A percentile compares a stretch with the other conserved stretches of the same genome.
Conservation (phyloP, 2,329 filamentous ascomycete genomes). For the Beauveria sp. region DNA sequence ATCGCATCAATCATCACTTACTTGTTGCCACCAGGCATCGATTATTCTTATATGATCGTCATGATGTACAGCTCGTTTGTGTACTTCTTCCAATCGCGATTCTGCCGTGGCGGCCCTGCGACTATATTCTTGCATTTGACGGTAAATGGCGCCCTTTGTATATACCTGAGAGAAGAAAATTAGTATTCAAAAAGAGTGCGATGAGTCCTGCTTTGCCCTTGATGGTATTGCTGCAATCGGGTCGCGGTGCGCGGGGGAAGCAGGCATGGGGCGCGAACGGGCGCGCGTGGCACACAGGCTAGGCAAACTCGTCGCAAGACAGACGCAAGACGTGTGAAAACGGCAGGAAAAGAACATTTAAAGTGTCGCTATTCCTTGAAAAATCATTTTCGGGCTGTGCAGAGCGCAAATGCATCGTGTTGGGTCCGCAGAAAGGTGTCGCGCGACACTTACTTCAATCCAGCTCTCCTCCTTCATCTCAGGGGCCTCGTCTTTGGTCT, state of each 20-base stretch:
- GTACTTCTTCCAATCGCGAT: conserved; percentile 69
- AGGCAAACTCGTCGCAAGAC: neutral
- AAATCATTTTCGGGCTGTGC: neutral
- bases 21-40: conserved; percentile 92
- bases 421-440: conserved; percentile 18
- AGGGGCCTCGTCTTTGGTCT: conserved; percentile 45
- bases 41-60: conserved; percentile 88
- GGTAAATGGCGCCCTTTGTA: conserved; percentile 85
- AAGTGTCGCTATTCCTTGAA: neutral
- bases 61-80: conserved; percentile 72
- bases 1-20: conserved; percentile 34
- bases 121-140: conserved; percentile 98
- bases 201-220: neutral
- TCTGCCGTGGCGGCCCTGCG: conserved; percentile 79
- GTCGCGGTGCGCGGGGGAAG: neutral
- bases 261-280: neutral
- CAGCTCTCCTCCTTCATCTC: conserved; percentile 53
- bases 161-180: conserved; percentile 27
- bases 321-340: neutral
- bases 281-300: neutral
- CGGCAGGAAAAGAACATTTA: neutral
- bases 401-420: neutral
- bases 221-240: neutral
- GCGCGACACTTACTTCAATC: conserved; percentile 55
- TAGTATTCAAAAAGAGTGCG: neutral